These are phyloP conservation scores for Aureobasidium zeae DNA, from an alignment of 2,329 filamentous ascomycete genomes.

Conservation along the genomic window DNA sequence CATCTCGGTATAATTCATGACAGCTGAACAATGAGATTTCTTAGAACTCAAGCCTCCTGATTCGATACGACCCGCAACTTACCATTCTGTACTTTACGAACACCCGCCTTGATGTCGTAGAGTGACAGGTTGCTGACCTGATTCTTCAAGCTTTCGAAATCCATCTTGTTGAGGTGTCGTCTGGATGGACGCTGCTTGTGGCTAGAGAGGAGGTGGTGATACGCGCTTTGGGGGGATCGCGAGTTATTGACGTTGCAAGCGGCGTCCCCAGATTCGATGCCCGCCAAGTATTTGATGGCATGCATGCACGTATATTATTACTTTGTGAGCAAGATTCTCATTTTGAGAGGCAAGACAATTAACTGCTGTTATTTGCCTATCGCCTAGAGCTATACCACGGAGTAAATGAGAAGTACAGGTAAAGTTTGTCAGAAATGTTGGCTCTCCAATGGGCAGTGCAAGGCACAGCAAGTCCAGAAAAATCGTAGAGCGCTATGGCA, in stretches of 20 bases:
- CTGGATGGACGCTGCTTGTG: conserved; percentile 12
- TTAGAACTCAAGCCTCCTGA: conserved; percentile 12
- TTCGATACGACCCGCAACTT: conserved; percentile 25
- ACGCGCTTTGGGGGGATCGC: conserved; percentile 2
- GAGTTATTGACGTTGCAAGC: conserved; percentile 10
- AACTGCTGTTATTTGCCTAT: too few species aligned
- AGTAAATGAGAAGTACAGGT: too few species aligned
- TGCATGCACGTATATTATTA: too few species aligned
- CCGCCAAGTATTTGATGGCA: conserved; percentile 8
- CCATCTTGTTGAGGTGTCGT: conserved; percentile 53
- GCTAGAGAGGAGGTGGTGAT: conserved; percentile 2
- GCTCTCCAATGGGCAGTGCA: too few species aligned
- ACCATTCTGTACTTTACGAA: conserved; percentile 97
- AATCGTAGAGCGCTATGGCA: too few species aligned
- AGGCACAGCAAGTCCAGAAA: too few species aligned
- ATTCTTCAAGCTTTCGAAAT: conserved; percentile 75
- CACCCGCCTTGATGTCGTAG: conserved; percentile 90
- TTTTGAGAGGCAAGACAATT: too few species aligned
- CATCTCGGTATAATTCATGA: conserved; percentile 98
- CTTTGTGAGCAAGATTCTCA: too few species aligned
- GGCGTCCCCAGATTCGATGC: conserved; percentile 10
- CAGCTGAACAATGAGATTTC: conserved; percentile 53
- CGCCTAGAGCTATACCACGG: too few species aligned
- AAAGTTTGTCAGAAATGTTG: too few species aligned
- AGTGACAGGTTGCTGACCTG: conserved; percentile 85